Evolutionary conservation across 2,329 filamentous ascomycete species (phyloP).

Genomic region (Neurospora sp.): DNA sequence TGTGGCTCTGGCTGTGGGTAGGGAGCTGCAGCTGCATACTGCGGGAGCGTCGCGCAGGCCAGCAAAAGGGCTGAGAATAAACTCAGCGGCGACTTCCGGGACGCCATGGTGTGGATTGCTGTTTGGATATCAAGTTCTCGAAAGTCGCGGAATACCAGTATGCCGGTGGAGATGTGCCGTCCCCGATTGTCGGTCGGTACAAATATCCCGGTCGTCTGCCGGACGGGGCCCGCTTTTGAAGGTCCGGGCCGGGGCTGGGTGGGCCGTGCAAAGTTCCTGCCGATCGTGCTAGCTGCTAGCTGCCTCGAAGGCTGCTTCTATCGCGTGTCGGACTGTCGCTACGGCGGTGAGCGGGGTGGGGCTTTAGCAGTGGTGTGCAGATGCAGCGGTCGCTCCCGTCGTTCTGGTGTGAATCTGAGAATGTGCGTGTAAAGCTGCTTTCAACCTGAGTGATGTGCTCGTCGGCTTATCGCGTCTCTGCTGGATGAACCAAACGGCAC

Average conservation of each 20-base stretch:
- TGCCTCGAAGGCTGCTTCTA: not conserved
- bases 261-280: not conserved
- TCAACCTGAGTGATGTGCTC: not conserved
- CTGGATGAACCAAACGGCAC: not conserved
- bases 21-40: slow-evolving; percentile 9
- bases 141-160: not conserved
- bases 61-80: slow-evolving; percentile 27
- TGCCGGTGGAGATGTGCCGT: not conserved
- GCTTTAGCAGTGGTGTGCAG: not conserved
- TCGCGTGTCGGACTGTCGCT: not conserved
- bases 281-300: not conserved
- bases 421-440: not conserved
- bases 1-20: slow-evolving; percentile 8
- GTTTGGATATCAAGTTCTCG: not conserved
- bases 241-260: not conserved
- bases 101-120: slow-evolving; percentile 7
- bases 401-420: not conserved
- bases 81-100: slow-evolving; percentile 4
- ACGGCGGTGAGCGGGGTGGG: not conserved
- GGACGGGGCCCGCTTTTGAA: not conserved
- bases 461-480: not conserved
- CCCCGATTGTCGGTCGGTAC: not conserved
- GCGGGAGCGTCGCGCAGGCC: slow-evolving; percentile 14
- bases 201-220: not conserved
- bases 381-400: not conserved